These are phyloP conservation scores for Mycena epipterygia DNA, from an alignment of 768 basidiomycete species.

Conservation along the genomic window DNA sequence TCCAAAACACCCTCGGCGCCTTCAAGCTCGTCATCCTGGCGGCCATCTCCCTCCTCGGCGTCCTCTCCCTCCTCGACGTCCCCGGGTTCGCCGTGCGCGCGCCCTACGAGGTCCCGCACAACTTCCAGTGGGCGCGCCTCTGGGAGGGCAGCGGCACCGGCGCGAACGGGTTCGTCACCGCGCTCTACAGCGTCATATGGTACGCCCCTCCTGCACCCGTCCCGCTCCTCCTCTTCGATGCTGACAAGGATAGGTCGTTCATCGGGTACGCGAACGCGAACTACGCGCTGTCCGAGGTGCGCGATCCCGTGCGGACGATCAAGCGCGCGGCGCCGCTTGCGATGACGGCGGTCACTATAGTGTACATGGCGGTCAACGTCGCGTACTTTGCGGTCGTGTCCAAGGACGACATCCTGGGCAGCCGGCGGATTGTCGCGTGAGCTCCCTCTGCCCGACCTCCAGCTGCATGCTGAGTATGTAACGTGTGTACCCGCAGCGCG, in stretches of 20 bases:
- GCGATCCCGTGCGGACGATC: conserved; percentile 78
- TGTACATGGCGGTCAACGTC: conserved; percentile 77
- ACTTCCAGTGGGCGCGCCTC: conserved; percentile 70
- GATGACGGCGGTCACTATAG: conserved; percentile 67
- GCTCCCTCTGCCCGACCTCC: neutral
- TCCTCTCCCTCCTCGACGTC: conserved; percentile 63
- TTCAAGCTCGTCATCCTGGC: conserved; percentile 72
- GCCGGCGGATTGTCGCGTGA: conserved; percentile 77
- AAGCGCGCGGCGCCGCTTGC: conserved; percentile 79
- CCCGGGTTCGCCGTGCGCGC: conserved; percentile 64
- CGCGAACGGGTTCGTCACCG: conserved; percentile 72
- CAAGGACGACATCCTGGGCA: conserved; percentile 75
- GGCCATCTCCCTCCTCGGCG: conserved; percentile 65
- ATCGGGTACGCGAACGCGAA: conserved; percentile 83
- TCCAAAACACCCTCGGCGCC: conserved; percentile 74
- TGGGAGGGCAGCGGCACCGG: conserved; percentile 74
- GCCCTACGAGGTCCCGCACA: conserved; percentile 67
- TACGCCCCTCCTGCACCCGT: conserved; percentile 40
- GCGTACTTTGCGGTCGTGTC: conserved; percentile 84
- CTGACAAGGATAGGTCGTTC: conserved; percentile 65
- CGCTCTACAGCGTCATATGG: conserved; percentile 82
- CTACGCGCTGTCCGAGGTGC: conserved; percentile 79
- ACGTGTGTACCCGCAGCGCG: conserved; percentile 54
- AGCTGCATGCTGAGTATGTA: neutral
- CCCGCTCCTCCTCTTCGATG: neutral